phyloP scores from a whole-genome alignment of 106 monocot species.

The Dendrobium officinale region DNA sequence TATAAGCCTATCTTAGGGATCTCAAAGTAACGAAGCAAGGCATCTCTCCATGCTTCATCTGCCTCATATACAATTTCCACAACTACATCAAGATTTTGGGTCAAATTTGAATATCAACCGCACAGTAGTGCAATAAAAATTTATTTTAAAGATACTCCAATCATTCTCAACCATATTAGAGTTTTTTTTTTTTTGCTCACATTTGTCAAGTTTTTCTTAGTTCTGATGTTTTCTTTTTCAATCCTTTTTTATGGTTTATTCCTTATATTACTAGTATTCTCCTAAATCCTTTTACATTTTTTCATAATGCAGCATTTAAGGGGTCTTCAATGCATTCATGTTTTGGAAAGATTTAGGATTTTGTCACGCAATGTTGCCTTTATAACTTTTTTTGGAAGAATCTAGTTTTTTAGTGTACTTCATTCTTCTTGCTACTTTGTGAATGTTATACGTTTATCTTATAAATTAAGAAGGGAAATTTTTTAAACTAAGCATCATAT shows the following conservation, averaged over 20 bases:
- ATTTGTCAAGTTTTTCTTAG: not conserved
- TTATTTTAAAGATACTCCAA: not conserved
- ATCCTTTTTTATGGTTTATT: not conserved
- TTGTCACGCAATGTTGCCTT: no score
- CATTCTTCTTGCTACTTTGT: no score
- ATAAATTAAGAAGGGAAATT: no score
- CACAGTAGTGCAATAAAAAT: not conserved
- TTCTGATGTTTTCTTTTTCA: not conserved
- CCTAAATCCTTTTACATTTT: no score
- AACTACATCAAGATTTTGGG: not conserved
- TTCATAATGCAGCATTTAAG: no score
- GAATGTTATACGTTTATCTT: no score
- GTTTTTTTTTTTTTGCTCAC: not conserved
- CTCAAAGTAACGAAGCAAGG: not conserved
- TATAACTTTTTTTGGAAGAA: no score
- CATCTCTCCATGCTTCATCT: not conserved
- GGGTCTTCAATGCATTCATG: no score
- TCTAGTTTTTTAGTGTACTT: no score
- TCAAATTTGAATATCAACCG: not conserved
- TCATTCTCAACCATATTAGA: not conserved
- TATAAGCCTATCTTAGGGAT: not conserved
- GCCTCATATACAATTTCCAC: not conserved
- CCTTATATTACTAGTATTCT: no score
- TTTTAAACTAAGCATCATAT: no score
- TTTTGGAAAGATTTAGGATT: no score